Evolutionary conservation across 1,139 yeast genomes (phyloP), one percentile per base, ranked within the genome.

Genomic region (Saccharomycopsis hybrid): DNA sequence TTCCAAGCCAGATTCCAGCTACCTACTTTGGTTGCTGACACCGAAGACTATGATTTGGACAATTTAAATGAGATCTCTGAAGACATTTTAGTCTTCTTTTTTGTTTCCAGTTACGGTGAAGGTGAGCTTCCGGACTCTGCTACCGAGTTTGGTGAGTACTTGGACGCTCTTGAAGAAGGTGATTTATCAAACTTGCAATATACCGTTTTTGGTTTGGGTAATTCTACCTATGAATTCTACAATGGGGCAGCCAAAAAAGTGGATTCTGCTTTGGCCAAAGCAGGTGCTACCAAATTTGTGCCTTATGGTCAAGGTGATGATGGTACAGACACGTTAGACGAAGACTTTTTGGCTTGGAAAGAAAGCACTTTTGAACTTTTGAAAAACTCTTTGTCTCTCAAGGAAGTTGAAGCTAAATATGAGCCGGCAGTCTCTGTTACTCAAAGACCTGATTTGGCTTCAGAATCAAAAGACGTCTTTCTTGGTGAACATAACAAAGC

Each of bases 61-160:
- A 81, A 78, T 56, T 72, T 92, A 53, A 76, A 71, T 25, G 57
- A 54, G 25, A 64, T 78, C 49, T 63, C 75, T 31, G 68, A 70
- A 24, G 77, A 77, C 54, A 66, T 77, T 46, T 74, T 86, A 53
- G 78, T 82, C 13, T 79, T 86, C 47, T 82, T 90, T 63, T 76
- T 92, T 60, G 71, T 88, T 70, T 95, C 97, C 40, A 89, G 97
- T 8, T 92, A 92, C 61, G 98, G 98, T 60, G 98, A 92, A 70
- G 98, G 98, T 62, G 98, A 92, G 64, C 96, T 96, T 57, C 92
- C 98, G 28, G 98, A 92, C 65, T 86, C 86, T 59, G 94, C 97
- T 13, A 78, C 79, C 44, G 82, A 81, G 47, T 88, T 92, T 65
- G 74, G 70, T 55, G 80, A 79, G 49, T 81, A 71, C 63, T 69